phyloP scores from a whole-genome alignment of 2,329 filamentous ascomycete species.

The Colletotrichum sp. region DNA sequence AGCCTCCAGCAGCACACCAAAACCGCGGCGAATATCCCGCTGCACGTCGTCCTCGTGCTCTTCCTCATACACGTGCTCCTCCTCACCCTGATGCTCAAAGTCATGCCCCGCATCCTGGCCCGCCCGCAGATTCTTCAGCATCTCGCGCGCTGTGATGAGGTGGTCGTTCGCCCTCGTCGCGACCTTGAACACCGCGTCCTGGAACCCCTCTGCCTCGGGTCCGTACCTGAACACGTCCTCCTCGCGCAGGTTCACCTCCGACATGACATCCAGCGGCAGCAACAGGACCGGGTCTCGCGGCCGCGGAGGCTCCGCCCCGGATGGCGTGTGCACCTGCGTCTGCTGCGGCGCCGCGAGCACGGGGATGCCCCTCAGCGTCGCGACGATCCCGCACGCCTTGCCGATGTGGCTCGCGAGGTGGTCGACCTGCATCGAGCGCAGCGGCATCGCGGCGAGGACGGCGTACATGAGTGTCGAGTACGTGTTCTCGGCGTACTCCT shows the following conservation, averaged over 20 bases:
- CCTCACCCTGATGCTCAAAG: conserved; percentile 85
- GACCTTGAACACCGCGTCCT: conserved; percentile 89
- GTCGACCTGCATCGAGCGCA: conserved; percentile 84
- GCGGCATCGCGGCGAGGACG: conserved; percentile 78
- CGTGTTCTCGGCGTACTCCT: conserved; percentile 92
- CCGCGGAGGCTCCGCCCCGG: conserved; percentile 30
- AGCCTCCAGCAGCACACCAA: conserved; percentile 82
- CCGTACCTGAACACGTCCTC: conserved; percentile 89
- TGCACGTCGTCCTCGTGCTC: conserved; percentile 39
- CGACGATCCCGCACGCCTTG: conserved; percentile 88
- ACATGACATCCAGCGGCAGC: conserved; percentile 89
- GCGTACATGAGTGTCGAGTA: conserved; percentile 93
- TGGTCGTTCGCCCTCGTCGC: conserved; percentile 96
- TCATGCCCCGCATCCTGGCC: conserved; percentile 81
- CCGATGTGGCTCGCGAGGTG: conserved; percentile 95
- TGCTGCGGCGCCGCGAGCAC: conserved; percentile 81
- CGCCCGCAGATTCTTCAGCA: conserved; percentile 80
- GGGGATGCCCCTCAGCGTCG: conserved; percentile 86
- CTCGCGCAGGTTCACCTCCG: conserved; percentile 78
- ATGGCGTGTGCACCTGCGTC: conserved; percentile 49
- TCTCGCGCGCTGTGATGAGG: conserved; percentile 89
- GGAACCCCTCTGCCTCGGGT: conserved; percentile 77
- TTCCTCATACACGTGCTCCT: conserved; percentile 61
- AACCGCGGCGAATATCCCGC: conserved; percentile 62
- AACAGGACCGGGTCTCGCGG: conserved; percentile 64